Conservation (phyloP, 768 basidiomycete species). For the Panus rudis region DNA sequence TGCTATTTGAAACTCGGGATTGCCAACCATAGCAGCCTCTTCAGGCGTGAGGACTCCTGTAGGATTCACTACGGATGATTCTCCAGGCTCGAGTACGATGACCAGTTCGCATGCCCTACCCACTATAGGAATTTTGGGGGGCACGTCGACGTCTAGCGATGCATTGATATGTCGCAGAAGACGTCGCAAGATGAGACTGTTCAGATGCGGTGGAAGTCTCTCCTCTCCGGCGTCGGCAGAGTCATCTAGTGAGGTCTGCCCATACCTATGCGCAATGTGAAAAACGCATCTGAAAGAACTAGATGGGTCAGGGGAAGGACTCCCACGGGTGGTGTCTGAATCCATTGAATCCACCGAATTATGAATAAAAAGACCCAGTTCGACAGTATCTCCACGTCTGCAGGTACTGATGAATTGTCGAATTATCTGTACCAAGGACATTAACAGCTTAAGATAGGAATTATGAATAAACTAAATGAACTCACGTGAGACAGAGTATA, state of each 20-base stretch:
- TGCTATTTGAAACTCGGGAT: conserved; percentile 42
- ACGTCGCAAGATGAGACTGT: conserved; percentile 49
- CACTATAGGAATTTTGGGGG: conserved; percentile 31
- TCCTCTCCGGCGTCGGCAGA: neutral
- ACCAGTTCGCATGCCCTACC: conserved; percentile 63
- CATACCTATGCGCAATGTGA: conserved; percentile 48
- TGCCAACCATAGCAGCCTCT: conserved; percentile 41
- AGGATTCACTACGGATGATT: conserved; percentile 35
- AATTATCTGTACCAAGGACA: conserved; percentile 48
- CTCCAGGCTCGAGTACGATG: conserved; percentile 56
- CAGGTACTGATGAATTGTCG: conserved; percentile 74
- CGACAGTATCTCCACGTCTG: conserved; percentile 72
- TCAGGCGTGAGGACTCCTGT: conserved; percentile 34
- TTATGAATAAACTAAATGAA: conserved; percentile 11
- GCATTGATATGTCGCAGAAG: conserved; percentile 57
- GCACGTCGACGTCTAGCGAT: conserved; percentile 30
- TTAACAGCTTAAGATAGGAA: conserved; percentile 10
- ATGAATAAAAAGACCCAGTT: conserved; percentile 68
- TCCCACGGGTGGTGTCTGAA: conserved; percentile 4
- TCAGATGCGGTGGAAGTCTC: conserved; percentile 31
- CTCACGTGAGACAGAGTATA: conserved; percentile 83
- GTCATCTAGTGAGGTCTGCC: conserved; percentile 19
- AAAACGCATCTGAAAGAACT: conserved; percentile 49
- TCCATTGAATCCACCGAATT: conserved; percentile 16
- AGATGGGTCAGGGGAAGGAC: conserved; percentile 18